Evolutionary conservation across 2,329 filamentous ascomycete species (phyloP).

Genomic region (Teratosphaeria pseudoeucalypti): DNA sequence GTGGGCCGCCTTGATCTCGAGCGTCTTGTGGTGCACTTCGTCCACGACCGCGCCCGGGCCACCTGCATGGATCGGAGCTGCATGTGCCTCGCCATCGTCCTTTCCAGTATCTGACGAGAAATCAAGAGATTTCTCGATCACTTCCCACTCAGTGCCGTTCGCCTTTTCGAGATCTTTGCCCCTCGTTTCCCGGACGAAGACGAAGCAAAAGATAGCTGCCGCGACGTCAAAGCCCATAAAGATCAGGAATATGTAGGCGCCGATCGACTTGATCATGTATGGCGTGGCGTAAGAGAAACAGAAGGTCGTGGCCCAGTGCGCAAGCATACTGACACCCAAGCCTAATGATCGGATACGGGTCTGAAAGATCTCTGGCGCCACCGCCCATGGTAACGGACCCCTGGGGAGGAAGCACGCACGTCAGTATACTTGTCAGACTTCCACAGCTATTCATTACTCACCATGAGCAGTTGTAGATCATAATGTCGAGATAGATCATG

Average conservation of each 20-base stretch:
- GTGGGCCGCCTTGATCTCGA: not conserved
- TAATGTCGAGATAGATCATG: conserved; percentile 46
- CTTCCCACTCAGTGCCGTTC: not conserved
- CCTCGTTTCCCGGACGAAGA: not conserved
- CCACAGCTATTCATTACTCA: not conserved
- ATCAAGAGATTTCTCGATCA: not conserved
- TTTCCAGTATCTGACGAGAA: not conserved
- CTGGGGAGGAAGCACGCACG: not conserved
- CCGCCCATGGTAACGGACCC: not conserved
- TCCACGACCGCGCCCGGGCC: not conserved
- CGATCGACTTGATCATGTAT: not conserved
- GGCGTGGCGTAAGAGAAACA: not conserved
- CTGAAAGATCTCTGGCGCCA: not conserved
- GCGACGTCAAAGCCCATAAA: not conserved
- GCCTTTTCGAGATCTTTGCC: not conserved
- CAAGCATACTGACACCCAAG: not conserved
- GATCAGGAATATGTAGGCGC: not conserved
- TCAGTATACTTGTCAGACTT: not conserved
- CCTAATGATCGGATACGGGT: not conserved
- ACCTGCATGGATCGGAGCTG: not conserved
- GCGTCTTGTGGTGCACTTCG: not conserved
- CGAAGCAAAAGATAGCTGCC: not conserved
- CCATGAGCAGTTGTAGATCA: conserved; percentile 43
- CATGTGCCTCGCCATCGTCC: not conserved
- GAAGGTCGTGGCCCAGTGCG: not conserved